Evolutionary conservation across 2,329 filamentous ascomycete genomes (phyloP).

Genomic region (Thermothelomyces thermophilus): DNA sequence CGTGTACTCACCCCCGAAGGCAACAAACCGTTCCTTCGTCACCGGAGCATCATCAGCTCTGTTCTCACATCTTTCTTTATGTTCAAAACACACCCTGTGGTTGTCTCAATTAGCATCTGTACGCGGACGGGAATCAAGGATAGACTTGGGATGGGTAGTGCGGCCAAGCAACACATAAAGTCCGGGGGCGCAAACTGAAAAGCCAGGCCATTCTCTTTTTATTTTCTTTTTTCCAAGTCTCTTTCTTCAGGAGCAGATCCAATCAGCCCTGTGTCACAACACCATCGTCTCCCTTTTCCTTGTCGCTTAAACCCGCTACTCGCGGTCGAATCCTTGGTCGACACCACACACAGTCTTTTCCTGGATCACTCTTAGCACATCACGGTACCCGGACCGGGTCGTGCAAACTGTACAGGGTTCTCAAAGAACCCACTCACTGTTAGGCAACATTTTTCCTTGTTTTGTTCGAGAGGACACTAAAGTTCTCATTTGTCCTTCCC

Average conservation of each 20-base stretch:
- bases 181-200: conserved; percentile 13
- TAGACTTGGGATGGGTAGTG: conserved; percentile 12
- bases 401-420: not conserved
- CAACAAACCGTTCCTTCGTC: not conserved
- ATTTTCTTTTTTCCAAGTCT: not conserved
- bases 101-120: conserved; percentile 15
- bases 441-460: not conserved
- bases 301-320: not conserved
- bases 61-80: not conserved
- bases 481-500: not conserved
- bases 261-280: not conserved
- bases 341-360: not conserved
- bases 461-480: not conserved
- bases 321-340: not conserved
- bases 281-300: not conserved
- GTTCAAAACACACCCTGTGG: not conserved
- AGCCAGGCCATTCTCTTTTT: not conserved
- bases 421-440: not conserved
- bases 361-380: not conserved
- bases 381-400: not conserved
- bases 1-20: not conserved
- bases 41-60: not conserved
- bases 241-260: not conserved
- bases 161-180: not conserved
- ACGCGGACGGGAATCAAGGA: conserved; percentile 9